These are phyloP conservation scores for Cryptococcus sp. DNA, from an alignment of 1,284 basidiomycete species.

Conservation along the genomic window DNA sequence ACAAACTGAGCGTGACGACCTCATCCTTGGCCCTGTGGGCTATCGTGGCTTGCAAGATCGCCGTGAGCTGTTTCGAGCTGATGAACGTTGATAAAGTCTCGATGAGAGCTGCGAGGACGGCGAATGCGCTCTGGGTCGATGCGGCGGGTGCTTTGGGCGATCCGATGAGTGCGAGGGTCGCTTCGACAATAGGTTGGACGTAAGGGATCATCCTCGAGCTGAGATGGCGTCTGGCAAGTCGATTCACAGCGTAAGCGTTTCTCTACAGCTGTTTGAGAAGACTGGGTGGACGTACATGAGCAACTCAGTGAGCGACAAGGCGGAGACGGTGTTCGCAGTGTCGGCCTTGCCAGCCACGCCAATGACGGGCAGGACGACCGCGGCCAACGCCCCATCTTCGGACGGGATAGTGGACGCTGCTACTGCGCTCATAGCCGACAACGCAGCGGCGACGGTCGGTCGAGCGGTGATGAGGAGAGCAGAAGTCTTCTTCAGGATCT, in stretches of 20 bases:
- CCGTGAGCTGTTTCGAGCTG: conserved; percentile 50
- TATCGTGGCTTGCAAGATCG: conserved; percentile 47
- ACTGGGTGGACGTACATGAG: conserved; percentile 21
- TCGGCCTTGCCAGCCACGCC: conserved; percentile 56
- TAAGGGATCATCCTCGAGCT: conserved; percentile 82
- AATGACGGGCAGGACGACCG: conserved; percentile 64
- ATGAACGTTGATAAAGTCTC: conserved; percentile 55
- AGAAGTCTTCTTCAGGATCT: conserved; percentile 55
- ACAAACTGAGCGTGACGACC: conserved; percentile 22
- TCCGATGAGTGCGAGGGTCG: conserved; percentile 61
- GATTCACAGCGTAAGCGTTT: not conserved
- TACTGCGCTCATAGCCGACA: conserved; percentile 65
- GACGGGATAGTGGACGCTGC: conserved; percentile 61
- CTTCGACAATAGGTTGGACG: conserved; percentile 70
- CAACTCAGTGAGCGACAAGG: conserved; percentile 60
- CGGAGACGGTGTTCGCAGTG: conserved; percentile 57
- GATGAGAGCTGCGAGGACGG: conserved; percentile 37
- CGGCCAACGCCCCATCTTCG: conserved; percentile 68
- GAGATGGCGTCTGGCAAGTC: conserved; percentile 62
- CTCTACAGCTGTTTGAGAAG: not conserved
- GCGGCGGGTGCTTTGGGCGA: conserved; percentile 20
- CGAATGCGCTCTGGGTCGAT: conserved; percentile 30
- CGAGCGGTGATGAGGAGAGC: conserved; percentile 56
- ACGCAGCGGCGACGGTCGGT: conserved; percentile 57
- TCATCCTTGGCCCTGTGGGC: conserved; percentile 34